These are phyloP conservation scores for Coniella vitis DNA, from an alignment of 2,329 filamentous ascomycete genomes.

Conservation along the genomic window DNA sequence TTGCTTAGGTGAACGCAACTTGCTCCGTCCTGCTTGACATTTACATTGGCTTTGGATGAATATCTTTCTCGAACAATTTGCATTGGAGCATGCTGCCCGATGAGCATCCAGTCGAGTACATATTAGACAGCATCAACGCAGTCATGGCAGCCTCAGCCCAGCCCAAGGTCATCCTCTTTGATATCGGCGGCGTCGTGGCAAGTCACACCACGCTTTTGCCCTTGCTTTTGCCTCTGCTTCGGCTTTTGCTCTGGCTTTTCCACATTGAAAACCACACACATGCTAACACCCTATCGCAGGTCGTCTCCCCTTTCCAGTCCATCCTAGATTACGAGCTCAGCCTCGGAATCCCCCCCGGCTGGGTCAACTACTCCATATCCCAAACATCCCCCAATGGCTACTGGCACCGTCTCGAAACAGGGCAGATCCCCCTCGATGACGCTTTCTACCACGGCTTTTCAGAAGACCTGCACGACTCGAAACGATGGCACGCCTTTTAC, in stretches of 20 bases:
- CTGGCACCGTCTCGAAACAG: constrained; percentile 85
- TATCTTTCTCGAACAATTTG: too few relatives aligned
- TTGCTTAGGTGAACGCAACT: too few relatives aligned
- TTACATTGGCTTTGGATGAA: too few relatives aligned
- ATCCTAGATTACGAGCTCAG: constrained; percentile 84
- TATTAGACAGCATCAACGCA: constrained; percentile 25
- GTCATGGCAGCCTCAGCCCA: constrained; percentile 38
- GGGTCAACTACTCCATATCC: constrained; percentile 87
- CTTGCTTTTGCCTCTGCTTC: background rate
- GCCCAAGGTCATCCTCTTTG: constrained; percentile 78
- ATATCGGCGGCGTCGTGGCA: constrained; percentile 96
- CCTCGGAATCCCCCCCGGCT: constrained; percentile 73
- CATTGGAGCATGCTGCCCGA: constrained; percentile 17
- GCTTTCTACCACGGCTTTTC: constrained; percentile 73
- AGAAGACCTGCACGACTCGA: constrained; percentile 58
- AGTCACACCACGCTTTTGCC: constrained; percentile 32
- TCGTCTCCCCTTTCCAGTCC: constrained; percentile 83
- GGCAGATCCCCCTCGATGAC: constrained; percentile 68
- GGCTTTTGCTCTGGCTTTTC: background rate
- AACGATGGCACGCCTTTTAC: constrained; percentile 65
- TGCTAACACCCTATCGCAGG: constrained; percentile 43
- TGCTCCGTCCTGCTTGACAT: too few relatives aligned
- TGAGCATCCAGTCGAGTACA: constrained; percentile 23
- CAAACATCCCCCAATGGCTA: constrained; percentile 68
- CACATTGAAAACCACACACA: background rate